A percentile compares a stretch with the other conserved stretches of the same genome.
phyloP scores from a whole-genome alignment of 2,329 filamentous ascomycete genomes.

The Nothophaeocryptopus gaeumannii region DNA sequence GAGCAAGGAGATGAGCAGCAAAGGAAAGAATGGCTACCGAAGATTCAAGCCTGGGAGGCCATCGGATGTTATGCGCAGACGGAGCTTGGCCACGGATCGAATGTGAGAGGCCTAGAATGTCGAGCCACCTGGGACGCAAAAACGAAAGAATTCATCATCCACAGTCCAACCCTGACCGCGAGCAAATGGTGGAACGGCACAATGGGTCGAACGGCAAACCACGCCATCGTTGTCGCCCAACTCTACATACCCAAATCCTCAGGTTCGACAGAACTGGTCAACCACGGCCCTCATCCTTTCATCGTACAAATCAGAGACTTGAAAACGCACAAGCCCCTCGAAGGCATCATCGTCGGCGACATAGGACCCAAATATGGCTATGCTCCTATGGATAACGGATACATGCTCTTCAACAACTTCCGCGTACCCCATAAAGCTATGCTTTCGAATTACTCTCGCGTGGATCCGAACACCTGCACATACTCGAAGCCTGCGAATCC shows the following conservation, averaged over 20 bases:
- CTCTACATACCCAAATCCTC: slow-evolving; percentile 43
- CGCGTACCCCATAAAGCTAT: slow-evolving; percentile 49
- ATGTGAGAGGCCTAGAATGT: slow-evolving; percentile 51
- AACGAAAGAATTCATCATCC: slow-evolving; percentile 48
- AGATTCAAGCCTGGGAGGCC: slow-evolving; percentile 50
- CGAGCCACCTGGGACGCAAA: slow-evolving; percentile 47
- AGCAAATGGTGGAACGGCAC: slow-evolving; percentile 57
- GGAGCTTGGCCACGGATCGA: slow-evolving; percentile 54
- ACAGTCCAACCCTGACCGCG: slow-evolving; percentile 52
- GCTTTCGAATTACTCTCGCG: slow-evolving; percentile 49
- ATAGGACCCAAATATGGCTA: slow-evolving; percentile 58
- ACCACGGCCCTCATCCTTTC: slow-evolving; percentile 53
- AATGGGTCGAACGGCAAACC: slow-evolving; percentile 54
- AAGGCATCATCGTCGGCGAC: slow-evolving; percentile 52
- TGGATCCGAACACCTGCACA: slow-evolving; percentile 46
- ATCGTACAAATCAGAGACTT: slow-evolving; percentile 52
- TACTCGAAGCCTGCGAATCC: slow-evolving; percentile 49
- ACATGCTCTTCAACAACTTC: slow-evolving; percentile 52
- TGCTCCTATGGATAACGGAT: slow-evolving; percentile 52
- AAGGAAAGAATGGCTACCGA: slow-evolving; percentile 49
- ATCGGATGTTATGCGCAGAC: slow-evolving; percentile 52
- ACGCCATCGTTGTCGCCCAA: slow-evolving; percentile 55
- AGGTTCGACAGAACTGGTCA: slow-evolving; percentile 36
- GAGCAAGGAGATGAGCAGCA: slow-evolving; percentile 51
- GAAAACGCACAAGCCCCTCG: slow-evolving; percentile 47